Evolutionary conservation across 2,329 filamentous ascomycete species (phyloP).

Genomic region (Botryotinia globosa): DNA sequence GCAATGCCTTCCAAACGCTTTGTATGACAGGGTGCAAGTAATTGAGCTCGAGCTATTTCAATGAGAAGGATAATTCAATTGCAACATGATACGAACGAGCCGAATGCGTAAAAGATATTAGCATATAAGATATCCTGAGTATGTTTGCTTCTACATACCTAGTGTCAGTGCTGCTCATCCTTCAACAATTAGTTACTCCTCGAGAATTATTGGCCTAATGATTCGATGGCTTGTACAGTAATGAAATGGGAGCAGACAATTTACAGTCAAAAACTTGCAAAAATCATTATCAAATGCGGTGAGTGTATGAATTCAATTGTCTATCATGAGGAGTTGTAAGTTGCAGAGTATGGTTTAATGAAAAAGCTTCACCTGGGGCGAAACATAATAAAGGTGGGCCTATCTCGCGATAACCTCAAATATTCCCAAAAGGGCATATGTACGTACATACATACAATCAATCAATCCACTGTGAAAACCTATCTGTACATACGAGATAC

Average conservation of each 20-base stretch:
- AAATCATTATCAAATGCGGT: not conserved
- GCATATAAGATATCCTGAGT: not conserved
- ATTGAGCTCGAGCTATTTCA: not conserved
- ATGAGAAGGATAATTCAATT: not conserved
- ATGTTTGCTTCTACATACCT: accelerated
- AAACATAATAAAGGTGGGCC: not conserved
- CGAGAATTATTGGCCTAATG: not conserved
- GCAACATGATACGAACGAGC: not conserved
- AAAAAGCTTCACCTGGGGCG: not conserved
- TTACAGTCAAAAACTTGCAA: not conserved
- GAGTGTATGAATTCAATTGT: not conserved
- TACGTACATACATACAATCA: too few species aligned
- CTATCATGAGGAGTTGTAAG: not conserved
- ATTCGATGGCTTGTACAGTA: not conserved
- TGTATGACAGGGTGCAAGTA: not conserved
- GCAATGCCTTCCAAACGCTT: not conserved
- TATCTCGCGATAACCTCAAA: not conserved
- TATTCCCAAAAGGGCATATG: not conserved
- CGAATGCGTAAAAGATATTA: not conserved
- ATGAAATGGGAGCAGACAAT: accelerated
- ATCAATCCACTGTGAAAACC: not conserved
- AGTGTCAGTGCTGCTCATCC: not conserved
- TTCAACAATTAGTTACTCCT: not conserved
- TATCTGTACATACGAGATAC: not conserved
- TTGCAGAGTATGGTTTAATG: not conserved